Percentiles rank a stretch among this genome's conserved stretches.
phyloP scores from a whole-genome alignment of 495 filamentous ascomycete genomes.

The Cudoniella acicularis region DNA sequence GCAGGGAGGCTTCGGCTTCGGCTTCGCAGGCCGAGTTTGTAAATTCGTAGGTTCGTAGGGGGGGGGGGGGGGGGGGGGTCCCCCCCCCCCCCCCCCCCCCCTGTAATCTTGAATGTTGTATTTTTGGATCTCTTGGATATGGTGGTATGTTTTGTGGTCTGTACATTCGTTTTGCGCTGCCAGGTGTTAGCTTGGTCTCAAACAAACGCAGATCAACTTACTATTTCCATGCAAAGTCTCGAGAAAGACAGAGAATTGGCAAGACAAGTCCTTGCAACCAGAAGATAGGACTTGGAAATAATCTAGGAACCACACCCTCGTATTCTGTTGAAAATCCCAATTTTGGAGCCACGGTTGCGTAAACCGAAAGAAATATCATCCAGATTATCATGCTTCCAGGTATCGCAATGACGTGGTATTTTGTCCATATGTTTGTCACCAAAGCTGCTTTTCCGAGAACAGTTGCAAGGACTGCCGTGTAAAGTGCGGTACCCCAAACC shows the following conservation, averaged over 20 bases:
- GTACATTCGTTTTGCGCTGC: constrained; percentile 90
- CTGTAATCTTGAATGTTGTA: constrained; percentile 99
- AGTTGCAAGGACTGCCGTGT: constrained; percentile 85
- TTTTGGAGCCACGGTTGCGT: constrained; percentile 86
- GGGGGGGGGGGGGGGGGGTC: too few relatives aligned
- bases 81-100: too few relatives aligned
- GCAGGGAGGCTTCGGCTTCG: too few relatives aligned
- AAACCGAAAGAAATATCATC: constrained; percentile 85
- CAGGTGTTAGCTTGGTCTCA: neutral
- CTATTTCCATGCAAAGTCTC: constrained; percentile 80
- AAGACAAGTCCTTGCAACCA: constrained; percentile 83
- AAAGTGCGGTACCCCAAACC: constrained; percentile 93
- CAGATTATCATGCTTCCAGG: constrained; percentile 90
- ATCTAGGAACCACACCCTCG: constrained; percentile 71
- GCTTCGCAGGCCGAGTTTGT: too few relatives aligned
- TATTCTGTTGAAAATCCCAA: constrained; percentile 82
- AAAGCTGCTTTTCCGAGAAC: constrained; percentile 94
- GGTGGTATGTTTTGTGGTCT: constrained; percentile 92
- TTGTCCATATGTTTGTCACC: constrained; percentile 97
- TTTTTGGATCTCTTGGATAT: constrained; percentile 99
- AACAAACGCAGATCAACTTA: constrained; percentile 23
- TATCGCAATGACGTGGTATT: constrained; percentile 94
- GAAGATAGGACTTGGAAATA: constrained; percentile 80
- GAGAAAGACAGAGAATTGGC: constrained; percentile 76
- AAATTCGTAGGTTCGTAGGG: too few relatives aligned